phyloP scores from a whole-genome alignment of 345 rosid genomes.

The Diplotaxis tenuifolia region DNA sequence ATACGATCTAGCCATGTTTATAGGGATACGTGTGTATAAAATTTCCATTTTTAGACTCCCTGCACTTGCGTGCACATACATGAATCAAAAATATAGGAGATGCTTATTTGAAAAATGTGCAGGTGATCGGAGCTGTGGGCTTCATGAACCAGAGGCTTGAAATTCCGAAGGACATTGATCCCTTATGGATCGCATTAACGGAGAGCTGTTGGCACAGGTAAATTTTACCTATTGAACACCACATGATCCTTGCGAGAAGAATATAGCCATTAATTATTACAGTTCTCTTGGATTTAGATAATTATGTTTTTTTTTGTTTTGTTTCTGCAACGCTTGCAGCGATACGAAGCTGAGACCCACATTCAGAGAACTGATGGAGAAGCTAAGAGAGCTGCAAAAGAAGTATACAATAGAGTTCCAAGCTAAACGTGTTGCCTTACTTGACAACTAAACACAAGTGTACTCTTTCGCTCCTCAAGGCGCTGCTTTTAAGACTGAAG shows the following conservation, averaged over 20 bases:
- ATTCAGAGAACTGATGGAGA: constrained; percentile 85
- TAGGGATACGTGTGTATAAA: background rate
- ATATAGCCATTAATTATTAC: background rate
- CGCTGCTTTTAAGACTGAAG: background rate
- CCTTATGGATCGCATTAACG: constrained; percentile 70
- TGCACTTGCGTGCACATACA: background rate
- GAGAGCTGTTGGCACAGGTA: constrained; percentile 98
- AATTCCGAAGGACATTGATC: constrained; percentile 76
- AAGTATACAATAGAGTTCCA: constrained; percentile 58
- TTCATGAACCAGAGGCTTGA: constrained; percentile 94
- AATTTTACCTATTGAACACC: constrained; percentile 12
- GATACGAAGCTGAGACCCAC: constrained; percentile 74
- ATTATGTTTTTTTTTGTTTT: background rate
- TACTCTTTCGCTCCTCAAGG: too few species aligned
- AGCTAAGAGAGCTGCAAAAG: constrained; percentile 75
- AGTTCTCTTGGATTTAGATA: constrained; percentile 2
- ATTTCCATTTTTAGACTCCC: background rate
- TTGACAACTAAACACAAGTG: too few species aligned
- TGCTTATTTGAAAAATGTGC: constrained; percentile 38
- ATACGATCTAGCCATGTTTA: background rate
- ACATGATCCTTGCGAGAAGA: background rate
- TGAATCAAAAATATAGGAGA: too few species aligned
- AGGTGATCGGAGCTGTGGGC: constrained; percentile 98
- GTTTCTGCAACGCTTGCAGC: constrained; percentile 43
- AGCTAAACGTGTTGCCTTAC: constrained; percentile 57